Base-by-base conservation (phyloP, 768 basidiomycete species). In the Galerina marginata region DNA sequence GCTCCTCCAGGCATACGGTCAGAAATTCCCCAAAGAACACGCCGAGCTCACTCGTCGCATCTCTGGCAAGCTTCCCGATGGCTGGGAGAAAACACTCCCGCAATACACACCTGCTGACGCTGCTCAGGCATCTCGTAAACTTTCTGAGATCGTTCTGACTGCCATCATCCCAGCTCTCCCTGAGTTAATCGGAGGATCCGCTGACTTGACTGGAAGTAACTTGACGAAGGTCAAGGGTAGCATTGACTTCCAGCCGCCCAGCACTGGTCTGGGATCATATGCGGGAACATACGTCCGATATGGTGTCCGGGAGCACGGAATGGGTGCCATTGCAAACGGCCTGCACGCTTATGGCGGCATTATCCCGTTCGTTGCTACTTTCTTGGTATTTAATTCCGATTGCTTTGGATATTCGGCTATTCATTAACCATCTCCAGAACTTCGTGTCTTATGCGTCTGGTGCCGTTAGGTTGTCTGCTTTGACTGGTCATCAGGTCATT, bases 221-320 rank as follows among this genome's bases (percentile, higher is more conserved):
- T 80, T 96, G 74, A 96, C 95, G 67, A 88, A 92, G 75, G 92
- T 90, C 71, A 93, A 93, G 79, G 78, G 76, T 56, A 83, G 83
- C n/a, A 80, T 87, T 60, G 96, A 98, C 78, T 96, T 98, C 89
- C 96, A 98, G 75, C 91, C 86, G 43, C 91, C 92, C 16, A 87
- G 82, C 78, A 95, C 93, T 16, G 87, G 87, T 36, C 83, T 96
- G 45, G 96, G 96, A 59, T 82, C 74, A 60, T 96, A 95, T 75
- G 77, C 86, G 58, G 96, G 96, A 54, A 91, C 89, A 48, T 97
- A 98, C 75, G 87, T 98, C 73, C 91, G 95, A 56, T 98, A 91
- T 79, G 96, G 96, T 85, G 95, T 98, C 58, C 92, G 96, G 76
- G 96, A 98, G 75, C 96, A 98, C 76, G 96, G 82, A 66, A 98